Conservation (phyloP, 73 alveolate species). For the Paramecium pentaurelia region DNA sequence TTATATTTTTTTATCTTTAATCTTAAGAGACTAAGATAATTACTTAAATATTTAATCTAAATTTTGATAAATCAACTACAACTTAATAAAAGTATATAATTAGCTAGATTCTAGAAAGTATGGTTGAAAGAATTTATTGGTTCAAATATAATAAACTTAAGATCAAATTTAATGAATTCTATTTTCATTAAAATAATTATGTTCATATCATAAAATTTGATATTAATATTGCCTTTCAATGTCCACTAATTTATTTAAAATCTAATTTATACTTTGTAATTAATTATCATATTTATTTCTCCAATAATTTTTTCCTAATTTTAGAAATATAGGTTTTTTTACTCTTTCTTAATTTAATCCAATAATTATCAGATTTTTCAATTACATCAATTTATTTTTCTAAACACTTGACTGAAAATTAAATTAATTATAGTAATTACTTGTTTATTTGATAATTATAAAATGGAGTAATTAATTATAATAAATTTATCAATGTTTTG, state of each 20-base stretch:
- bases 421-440: background rate
- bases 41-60: background rate
- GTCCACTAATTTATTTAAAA: background rate
- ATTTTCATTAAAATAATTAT: slow-evolving; percentile 38
- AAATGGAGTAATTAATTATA: background rate
- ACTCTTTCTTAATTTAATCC: background rate
- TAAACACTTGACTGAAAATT: background rate
- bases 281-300: background rate
- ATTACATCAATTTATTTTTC: background rate
- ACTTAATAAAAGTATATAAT: too few species aligned
- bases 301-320: background rate
- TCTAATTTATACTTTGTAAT: background rate
- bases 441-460: background rate
- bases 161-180: slow-evolving; percentile 16
- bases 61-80: background rate
- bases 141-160: background rate
- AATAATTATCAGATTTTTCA: background rate
- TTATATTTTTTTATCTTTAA: background rate
- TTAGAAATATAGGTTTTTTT: background rate
- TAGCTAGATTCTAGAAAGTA: background rate
- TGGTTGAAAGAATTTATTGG: background rate
- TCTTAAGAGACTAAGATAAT: background rate
- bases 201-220: slow-evolving; percentile 24
- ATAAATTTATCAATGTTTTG: background rate
- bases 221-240: background rate